These are phyloP conservation scores for Komagataella mondaviorum DNA, from an alignment of 805 yeast species.

Conservation along the genomic window DNA sequence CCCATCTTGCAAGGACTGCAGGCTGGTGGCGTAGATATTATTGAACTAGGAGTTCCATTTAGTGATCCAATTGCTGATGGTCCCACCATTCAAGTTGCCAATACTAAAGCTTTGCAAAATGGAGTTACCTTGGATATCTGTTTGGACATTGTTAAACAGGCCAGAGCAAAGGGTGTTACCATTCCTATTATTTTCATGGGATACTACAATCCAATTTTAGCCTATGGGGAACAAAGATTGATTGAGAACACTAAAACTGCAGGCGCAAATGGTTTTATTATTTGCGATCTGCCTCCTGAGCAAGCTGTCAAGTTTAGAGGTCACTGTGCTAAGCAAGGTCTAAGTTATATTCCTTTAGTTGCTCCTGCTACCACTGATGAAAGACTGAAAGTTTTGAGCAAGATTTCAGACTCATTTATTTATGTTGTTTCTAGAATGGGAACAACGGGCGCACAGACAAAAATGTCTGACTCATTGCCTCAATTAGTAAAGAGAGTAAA, in stretches of 20 bases:
- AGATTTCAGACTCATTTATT: slow-evolving; percentile 88
- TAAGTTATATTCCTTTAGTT: slow-evolving; percentile 84
- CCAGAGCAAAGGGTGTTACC: slow-evolving; percentile 73
- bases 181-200: slow-evolving; percentile 94
- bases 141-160: slow-evolving; percentile 57
- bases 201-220: slow-evolving; percentile 87
- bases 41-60: slow-evolving; percentile 93
- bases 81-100: slow-evolving; percentile 87
- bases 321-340: slow-evolving; percentile 48
- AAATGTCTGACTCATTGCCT: slow-evolving; percentile 49
- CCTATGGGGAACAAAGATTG: slow-evolving; percentile 79
- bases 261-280: slow-evolving; percentile 90
- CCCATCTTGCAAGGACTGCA: slow-evolving; percentile 82
- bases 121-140: slow-evolving; percentile 64
- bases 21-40: slow-evolving; percentile 89
- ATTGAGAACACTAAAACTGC: slow-evolving; percentile 68
- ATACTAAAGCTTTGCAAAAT: slow-evolving; percentile 68
- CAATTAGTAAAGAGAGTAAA: slow-evolving; percentile 66
- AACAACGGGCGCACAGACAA: slow-evolving; percentile 78
- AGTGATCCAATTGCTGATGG: slow-evolving; percentile 99
- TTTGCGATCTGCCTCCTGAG: slow-evolving; percentile 96
- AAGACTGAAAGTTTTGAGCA: slow-evolving; percentile 63
- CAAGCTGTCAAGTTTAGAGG: slow-evolving; percentile 84
- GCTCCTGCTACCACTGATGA: slow-evolving; percentile 96
- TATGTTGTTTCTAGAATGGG: slow-evolving; percentile 98